These are phyloP conservation scores for Musa schizocarpa DNA, from an alignment of 176 grass and related monocot genomes.

Conservation along the genomic window DNA sequence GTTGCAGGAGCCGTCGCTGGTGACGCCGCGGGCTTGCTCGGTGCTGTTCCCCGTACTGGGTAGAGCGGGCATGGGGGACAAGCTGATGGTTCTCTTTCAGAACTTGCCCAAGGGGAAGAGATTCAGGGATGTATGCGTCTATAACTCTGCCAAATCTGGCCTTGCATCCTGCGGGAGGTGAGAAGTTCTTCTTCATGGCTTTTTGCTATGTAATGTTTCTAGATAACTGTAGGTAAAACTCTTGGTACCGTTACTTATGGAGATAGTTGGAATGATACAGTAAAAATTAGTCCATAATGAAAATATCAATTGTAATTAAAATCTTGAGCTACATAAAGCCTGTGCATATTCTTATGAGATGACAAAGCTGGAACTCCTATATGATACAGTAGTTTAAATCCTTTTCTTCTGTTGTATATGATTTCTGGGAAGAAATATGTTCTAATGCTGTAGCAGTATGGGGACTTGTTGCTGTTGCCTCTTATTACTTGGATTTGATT, in stretches of 20 bases:
- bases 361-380: neutral
- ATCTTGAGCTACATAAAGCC: too few relatives aligned
- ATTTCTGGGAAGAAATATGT: neutral
- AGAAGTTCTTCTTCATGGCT: neutral
- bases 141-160: slow-evolving; percentile 31
- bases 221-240: neutral
- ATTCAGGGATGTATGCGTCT: slow-evolving; percentile 33
- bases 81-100: neutral
- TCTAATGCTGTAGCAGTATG: neutral
- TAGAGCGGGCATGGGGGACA: slow-evolving; percentile 27
- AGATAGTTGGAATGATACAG: neutral
- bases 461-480: too few relatives aligned
- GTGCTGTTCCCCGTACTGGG: slow-evolving; percentile 26
- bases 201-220: neutral
- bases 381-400: neutral
- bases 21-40: slow-evolving; percentile 19
- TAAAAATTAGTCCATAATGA: too few relatives aligned
- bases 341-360: neutral
- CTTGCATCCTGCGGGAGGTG: slow-evolving; percentile 35
- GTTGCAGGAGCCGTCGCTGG: slow-evolving; percentile 27
- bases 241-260: too few relatives aligned
- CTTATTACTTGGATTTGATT: too few relatives aligned
- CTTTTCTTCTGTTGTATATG: neutral
- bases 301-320: too few relatives aligned
- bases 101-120: slow-evolving; percentile 24